These are phyloP conservation scores for Serendipita sp. DNA, from an alignment of 768 basidiomycete genomes.

Conservation along the genomic window DNA sequence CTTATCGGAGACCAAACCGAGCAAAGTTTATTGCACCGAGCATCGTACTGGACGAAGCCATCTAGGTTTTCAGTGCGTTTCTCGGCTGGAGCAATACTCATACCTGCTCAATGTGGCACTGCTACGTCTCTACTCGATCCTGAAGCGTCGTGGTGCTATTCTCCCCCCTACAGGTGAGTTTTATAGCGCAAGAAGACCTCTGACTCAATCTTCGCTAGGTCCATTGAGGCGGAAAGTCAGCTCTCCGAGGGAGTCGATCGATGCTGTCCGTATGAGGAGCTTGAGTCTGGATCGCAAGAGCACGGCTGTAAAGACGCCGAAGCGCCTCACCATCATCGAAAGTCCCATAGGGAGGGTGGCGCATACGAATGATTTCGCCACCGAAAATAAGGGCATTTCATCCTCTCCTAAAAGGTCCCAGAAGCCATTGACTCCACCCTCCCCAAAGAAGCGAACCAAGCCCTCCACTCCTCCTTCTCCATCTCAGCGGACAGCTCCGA, in stretches of 20 bases:
- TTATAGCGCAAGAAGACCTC: background rate
- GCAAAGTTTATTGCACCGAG: slow-evolving; percentile 48
- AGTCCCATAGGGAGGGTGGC: slow-evolving; percentile 81
- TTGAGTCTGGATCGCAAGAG: slow-evolving; percentile 91
- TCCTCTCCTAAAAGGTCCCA: slow-evolving; percentile 6
- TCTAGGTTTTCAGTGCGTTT: slow-evolving; percentile 80
- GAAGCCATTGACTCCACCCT: background rate
- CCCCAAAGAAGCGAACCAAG: background rate
- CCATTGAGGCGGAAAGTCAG: background rate
- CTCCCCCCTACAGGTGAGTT: slow-evolving; percentile 26
- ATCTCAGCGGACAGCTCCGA: background rate
- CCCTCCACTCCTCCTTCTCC: background rate
- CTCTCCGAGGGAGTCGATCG: slow-evolving; percentile 48
- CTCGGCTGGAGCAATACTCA: slow-evolving; percentile 91
- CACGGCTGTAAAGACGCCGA: slow-evolving; percentile 79
- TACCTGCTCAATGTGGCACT: slow-evolving; percentile 93
- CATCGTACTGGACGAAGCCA: slow-evolving; percentile 56
- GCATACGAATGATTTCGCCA: slow-evolving; percentile 34
- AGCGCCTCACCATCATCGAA: slow-evolving; percentile 89
- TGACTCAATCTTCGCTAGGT: background rate
- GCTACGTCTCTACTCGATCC: slow-evolving; percentile 68
- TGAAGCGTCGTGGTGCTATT: slow-evolving; percentile 81
- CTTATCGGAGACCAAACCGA: background rate
- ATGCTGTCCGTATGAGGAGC: slow-evolving; percentile 71
- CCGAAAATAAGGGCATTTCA: background rate